Conservation (phyloP, 352 stramenopile species). For the Phytopythium litorale region DNA sequence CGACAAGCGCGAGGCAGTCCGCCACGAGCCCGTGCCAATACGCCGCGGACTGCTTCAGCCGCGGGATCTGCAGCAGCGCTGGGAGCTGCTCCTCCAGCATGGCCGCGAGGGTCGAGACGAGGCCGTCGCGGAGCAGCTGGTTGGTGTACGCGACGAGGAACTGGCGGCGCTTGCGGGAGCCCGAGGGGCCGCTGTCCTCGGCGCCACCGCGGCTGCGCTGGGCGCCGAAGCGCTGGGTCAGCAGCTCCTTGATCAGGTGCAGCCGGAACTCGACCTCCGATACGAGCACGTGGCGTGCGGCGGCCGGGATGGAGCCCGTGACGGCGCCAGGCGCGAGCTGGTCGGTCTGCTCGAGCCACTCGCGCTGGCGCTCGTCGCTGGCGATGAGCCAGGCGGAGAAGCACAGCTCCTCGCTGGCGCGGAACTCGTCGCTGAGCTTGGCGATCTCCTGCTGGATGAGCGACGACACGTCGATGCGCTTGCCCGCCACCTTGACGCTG, state of each 20-base stretch:
- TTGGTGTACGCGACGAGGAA: constrained; percentile 73
- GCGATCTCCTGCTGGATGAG: constrained; percentile 81
- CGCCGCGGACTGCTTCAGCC: constrained; percentile 60
- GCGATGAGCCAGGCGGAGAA: constrained; percentile 78
- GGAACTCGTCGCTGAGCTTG: constrained; percentile 79
- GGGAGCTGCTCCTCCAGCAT: constrained; percentile 48
- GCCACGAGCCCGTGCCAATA: constrained; percentile 78
- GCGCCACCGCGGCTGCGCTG: background rate
- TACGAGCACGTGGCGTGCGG: constrained; percentile 70
- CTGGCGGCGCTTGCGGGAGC: constrained; percentile 43
- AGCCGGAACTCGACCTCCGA: constrained; percentile 77
- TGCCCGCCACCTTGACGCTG: constrained; percentile 52
- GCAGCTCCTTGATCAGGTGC: constrained; percentile 68
- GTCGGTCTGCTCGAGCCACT: constrained; percentile 70
- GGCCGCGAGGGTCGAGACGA: constrained; percentile 48
- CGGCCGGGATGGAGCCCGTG: constrained; percentile 51
- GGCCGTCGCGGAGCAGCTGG: constrained; percentile 41
- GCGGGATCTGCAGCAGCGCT: constrained; percentile 48
- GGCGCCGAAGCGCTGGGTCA: constrained; percentile 61
- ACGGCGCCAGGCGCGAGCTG: constrained; percentile 44
- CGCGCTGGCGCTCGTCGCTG: constrained; percentile 60
- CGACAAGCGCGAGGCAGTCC: constrained; percentile 59
- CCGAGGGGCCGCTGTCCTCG: background rate
- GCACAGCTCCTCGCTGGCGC: constrained; percentile 53
- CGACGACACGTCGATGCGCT: constrained; percentile 67